These are phyloP conservation scores for Nemania diffusa DNA, from an alignment of 2,329 filamentous ascomycete genomes.

Conservation along the genomic window DNA sequence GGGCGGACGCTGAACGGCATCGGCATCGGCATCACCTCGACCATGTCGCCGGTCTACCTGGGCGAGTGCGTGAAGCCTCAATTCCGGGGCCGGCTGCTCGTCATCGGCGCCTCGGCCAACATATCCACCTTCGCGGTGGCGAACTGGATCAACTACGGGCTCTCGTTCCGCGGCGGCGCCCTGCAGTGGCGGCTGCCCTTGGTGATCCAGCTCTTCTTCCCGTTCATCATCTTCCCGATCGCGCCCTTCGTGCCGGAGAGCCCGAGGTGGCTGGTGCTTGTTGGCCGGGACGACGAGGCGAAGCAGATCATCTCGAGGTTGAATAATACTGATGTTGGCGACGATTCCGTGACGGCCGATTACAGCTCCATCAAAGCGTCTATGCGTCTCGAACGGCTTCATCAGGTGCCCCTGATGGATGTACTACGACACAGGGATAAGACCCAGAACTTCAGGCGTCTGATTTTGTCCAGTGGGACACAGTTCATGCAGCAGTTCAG, in stretches of 20 bases:
- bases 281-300: conserved; percentile 59
- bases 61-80: conserved; percentile 45
- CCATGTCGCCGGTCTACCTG: conserved; percentile 46
- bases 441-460: conserved; percentile 52
- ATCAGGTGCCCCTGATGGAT: conserved; percentile 49
- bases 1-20: conserved; percentile 47
- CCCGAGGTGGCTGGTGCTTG: conserved; percentile 58
- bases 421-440: conserved; percentile 52
- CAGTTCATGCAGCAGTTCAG: conserved; percentile 60
- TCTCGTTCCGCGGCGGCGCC: conserved; percentile 48
- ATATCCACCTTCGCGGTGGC: conserved; percentile 55
- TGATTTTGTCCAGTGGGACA: conserved; percentile 57
- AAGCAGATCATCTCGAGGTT: conserved; percentile 66
- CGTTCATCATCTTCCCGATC: conserved; percentile 49
- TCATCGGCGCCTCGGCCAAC: conserved; percentile 50
- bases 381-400: conserved; percentile 51
- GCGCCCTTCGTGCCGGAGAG: conserved; percentile 49
- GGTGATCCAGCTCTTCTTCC: conserved; percentile 53
- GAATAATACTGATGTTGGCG: conserved; percentile 48
- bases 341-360: conserved; percentile 47
- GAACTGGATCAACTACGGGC: conserved; percentile 60
- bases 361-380: conserved; percentile 52
- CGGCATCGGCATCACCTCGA: conserved; percentile 48
- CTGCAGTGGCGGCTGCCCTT: conserved; percentile 53
- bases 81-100: conserved; percentile 43